Base-by-base conservation (phyloP, 805 yeast genomes). In the Wickerhamiella qilinensis region DNA sequence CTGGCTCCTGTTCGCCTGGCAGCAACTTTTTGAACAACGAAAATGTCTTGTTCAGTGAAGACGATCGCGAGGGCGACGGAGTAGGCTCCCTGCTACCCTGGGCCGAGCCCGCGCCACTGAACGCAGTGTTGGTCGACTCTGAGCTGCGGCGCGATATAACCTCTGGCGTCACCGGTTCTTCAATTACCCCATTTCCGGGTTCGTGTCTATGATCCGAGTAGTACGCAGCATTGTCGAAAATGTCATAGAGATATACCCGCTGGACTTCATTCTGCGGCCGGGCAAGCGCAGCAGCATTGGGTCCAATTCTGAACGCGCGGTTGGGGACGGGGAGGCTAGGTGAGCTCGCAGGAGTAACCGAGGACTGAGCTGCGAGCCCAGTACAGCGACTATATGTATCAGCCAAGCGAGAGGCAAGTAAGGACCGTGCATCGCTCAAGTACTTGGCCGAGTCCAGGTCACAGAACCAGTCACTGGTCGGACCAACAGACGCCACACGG, bases 401-500 rank as follows among this genome's bases (percentile, higher is more conserved):
- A 15, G 32, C 25, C 14, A 56, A 48, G 20, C 55, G 43, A 11
- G 30, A n/a, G 15, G 37, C 21, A 17, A 56, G 42, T 20, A 54
- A 21, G 15, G 27, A 27, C 7, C 58, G 45, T 2, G 57, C 48
- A 34, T 52, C 53, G 12, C 44, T 38, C 27, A 46, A 46, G 38
- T 55, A 55, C 38, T 48, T 45, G 9, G 54, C 44, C 16, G 42
- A 38, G 33, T 52, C 48, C 11, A 50, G 45, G 37, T 37, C 56
- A 33, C 37, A 41, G 39, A 40, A 46, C 42, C 36, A 50, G 25
- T 35, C 48, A 19, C 47, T 42, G 5, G 43, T 51, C 2, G 50
- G 28, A 9, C 56, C 58, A 2, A 53, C 58, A 2, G 56, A 51
- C 2, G 54, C 55, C 33, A 77, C 55, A 44, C 82, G 68, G 79